Conservation (phyloP, 441 rosid genomes). For the Erodium trifolium region DNA sequence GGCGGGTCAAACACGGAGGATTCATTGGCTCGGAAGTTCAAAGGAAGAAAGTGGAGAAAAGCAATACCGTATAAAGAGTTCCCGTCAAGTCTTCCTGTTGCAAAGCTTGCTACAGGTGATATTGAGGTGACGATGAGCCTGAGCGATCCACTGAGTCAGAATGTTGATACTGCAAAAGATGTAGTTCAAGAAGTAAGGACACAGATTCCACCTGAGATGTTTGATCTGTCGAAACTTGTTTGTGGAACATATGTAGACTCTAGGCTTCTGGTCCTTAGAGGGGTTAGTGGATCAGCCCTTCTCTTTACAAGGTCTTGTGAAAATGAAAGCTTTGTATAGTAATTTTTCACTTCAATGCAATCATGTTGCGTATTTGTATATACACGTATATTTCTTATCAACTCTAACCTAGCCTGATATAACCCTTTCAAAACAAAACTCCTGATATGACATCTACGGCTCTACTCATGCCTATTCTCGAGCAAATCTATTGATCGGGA, state of each 20-base stretch:
- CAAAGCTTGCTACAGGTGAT: slow-evolving; percentile 55
- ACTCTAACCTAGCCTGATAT: too few relatives aligned
- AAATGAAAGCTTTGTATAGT: not conserved
- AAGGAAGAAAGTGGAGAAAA: slow-evolving; percentile 62
- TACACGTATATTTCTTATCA: too few relatives aligned
- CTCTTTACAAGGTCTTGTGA: slow-evolving; percentile 42
- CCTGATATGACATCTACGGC: too few relatives aligned
- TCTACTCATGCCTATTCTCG: too few relatives aligned
- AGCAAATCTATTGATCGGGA: too few relatives aligned
- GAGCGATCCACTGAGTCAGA: slow-evolving; percentile 24
- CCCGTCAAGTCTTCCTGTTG: slow-evolving; percentile 81
- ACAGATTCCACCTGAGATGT: slow-evolving; percentile 80
- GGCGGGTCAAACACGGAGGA: slow-evolving; percentile 38
- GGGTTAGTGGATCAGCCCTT: slow-evolving; percentile 83
- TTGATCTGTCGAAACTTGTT: slow-evolving; percentile 63
- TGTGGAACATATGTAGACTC: slow-evolving; percentile 78
- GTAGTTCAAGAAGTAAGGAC: slow-evolving; percentile 59
- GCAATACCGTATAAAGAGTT: slow-evolving; percentile 68
- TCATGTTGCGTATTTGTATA: slow-evolving; percentile 19
- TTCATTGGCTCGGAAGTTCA: slow-evolving; percentile 43
- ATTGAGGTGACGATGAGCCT: slow-evolving; percentile 50
- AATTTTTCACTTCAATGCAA: not conserved
- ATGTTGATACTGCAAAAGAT: slow-evolving; percentile 36
- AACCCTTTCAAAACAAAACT: too few relatives aligned
- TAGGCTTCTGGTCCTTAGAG: slow-evolving; percentile 64